Evolutionary conservation across 176 grass and related monocot genomes (phyloP), one percentile per base, ranked within the genome.

Genomic region (Avena eriantha): DNA sequence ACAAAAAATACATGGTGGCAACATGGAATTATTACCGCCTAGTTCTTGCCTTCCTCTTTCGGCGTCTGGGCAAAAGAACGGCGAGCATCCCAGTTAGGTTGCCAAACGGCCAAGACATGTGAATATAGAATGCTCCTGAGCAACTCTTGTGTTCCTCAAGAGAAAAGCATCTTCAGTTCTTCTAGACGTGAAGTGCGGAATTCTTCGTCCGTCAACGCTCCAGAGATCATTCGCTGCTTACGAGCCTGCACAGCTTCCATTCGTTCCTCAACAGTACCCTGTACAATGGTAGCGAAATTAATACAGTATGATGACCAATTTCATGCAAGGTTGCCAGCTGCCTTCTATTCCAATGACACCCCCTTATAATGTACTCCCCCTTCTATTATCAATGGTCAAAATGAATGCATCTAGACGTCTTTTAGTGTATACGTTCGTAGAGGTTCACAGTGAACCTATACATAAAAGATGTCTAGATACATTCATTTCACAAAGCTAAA

Each of bases 121-220:
- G 29, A 35, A 24, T 8, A 74, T 51, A 21, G 22, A 15, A 70
- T 77, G 49, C 50, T 53, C 13, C 45, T 26, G 15, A 10, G 73
- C 12, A 71, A 41, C 17, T 23, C 17, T 51, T 34, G 5, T 53
- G 10, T 35, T 26, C 73, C 69, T 86, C 80, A 93, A 12, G 88
- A 91, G 73, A 99, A 99, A 33, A 96, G 87, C 97, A 96, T 93
- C 68, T 99, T 99, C 39, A 96, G 85, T 82, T 96, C 97, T 87
- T 99, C 92, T 54, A 94, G 68, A 69, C 94, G 97, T 71, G 94
- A 89, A 8, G 89, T 79, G 49, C 97, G 94, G 54, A 99, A 89
- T 84, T 96, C 90, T 65, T 99, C 87, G 70, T 93, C 94, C 24
- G 97, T 96, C 83, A 96, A 79, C 17, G 94, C 97, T 86, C 97